Percentiles rank a stretch among this genome's conserved stretches.
phyloP scores from a whole-genome alignment of 306 rosid species.

The Acacia melanoxylon region DNA sequence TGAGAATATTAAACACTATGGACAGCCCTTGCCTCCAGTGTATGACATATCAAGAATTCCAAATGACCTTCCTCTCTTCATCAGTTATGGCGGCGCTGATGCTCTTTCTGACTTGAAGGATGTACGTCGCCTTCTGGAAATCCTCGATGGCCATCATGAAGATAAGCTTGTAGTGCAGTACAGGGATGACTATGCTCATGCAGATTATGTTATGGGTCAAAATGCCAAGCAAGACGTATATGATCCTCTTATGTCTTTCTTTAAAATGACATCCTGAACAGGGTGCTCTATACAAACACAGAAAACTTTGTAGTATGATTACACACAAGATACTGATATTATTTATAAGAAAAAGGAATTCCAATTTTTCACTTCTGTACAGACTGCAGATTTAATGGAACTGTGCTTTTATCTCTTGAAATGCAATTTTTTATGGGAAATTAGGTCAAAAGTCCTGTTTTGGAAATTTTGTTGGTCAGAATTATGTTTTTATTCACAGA shows the following conservation, averaged over 20 bases:
- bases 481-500: no score
- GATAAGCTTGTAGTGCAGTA: constrained; percentile 69
- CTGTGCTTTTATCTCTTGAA: background rate
- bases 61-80: constrained; percentile 63
- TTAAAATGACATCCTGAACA: constrained; percentile 44
- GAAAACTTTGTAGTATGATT: background rate
- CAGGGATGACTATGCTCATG: constrained; percentile 75
- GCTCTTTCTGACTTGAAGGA: constrained; percentile 72
- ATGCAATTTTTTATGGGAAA: background rate
- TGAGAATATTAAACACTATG: constrained; percentile 58
- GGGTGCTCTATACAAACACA: background rate
- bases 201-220: constrained; percentile 75
- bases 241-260: constrained; percentile 76
- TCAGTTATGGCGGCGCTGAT: constrained; percentile 72
- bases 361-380: background rate
- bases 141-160: constrained; percentile 53
- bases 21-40: constrained; percentile 68
- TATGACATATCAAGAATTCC: constrained; percentile 71
- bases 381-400: background rate
- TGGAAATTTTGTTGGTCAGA: no score
- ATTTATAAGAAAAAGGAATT: background rate
- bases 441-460: no score
- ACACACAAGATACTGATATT: background rate
- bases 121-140: constrained; percentile 51
- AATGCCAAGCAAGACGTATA: constrained; percentile 67